phyloP scores from a whole-genome alignment of 208 protist genomes.

The Wallacemonas sp. region DNA sequence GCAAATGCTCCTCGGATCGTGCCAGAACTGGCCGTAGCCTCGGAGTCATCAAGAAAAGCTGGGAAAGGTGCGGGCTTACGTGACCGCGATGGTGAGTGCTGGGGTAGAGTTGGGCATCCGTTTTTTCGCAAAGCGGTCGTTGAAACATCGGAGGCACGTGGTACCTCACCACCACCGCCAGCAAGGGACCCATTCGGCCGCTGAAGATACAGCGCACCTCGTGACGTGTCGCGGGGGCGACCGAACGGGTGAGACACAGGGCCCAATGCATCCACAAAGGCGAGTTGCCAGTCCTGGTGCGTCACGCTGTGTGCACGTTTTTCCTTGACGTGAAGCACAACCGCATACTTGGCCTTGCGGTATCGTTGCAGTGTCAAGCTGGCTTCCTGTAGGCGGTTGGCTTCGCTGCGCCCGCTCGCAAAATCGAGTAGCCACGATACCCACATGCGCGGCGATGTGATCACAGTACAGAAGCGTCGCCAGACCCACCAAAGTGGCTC shows the following conservation, averaged over 20 bases:
- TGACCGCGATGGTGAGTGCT: not conserved
- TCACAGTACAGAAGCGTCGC: not conserved
- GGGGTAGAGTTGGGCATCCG: no score
- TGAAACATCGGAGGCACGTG: no score
- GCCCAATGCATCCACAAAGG: slow-evolving; percentile 2
- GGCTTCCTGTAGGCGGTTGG: slow-evolving; percentile 7
- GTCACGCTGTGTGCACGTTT: slow-evolving; percentile 10
- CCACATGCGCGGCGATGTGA: not conserved
- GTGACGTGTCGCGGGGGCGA: no score
- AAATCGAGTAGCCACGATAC: not conserved
- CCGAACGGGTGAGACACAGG: not conserved
- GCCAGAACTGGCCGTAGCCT: no score
- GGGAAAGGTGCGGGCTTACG: not conserved
- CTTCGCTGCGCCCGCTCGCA: not conserved
- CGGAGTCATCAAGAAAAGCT: not conserved
- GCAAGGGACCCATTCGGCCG: no score
- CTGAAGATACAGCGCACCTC: no score
- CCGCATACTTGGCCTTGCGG: slow-evolving; percentile 12
- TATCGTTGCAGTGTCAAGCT: slow-evolving; percentile 4
- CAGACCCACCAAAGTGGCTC: slow-evolving; percentile 10
- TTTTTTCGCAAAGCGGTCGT: no score
- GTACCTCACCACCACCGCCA: no score
- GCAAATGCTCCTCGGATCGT: no score
- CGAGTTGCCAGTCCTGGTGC: slow-evolving; percentile 10
- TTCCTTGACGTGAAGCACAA: slow-evolving; percentile 9